Evolutionary conservation across 2,329 filamentous ascomycete species (phyloP).

Genomic region (Penicillium thymicola): DNA sequence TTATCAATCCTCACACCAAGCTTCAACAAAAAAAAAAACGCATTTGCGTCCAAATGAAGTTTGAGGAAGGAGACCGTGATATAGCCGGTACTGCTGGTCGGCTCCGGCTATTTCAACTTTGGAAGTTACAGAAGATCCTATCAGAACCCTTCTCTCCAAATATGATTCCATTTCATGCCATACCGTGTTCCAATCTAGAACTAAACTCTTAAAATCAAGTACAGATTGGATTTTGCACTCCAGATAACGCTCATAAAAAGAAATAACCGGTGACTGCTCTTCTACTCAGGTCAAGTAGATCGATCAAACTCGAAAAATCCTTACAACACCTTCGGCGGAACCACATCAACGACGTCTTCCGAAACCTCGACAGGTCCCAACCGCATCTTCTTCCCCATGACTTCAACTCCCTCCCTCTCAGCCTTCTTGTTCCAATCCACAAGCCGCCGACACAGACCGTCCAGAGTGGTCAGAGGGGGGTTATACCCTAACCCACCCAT

Average conservation of each 20-base stretch:
- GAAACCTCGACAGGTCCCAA: conserved; percentile 13
- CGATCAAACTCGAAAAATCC: not conserved
- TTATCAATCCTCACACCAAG: not conserved
- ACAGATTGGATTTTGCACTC: not conserved
- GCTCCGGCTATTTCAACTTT: not conserved
- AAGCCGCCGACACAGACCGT: conserved; percentile 34
- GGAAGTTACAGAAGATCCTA: not conserved
- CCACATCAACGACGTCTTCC: conserved; percentile 17
- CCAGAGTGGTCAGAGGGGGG: conserved; percentile 30
- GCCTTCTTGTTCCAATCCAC: conserved; percentile 33
- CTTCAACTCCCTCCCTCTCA: conserved; percentile 10
- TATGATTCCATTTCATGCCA: not conserved
- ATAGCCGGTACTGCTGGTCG: not conserved
- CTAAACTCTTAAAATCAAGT: not conserved
- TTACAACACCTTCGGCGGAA: conserved; percentile 17
- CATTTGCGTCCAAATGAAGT: not conserved
- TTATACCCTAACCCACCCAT: conserved; percentile 34
- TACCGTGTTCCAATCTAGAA: not conserved
- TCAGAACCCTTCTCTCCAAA: not conserved
- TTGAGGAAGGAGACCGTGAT: not conserved
- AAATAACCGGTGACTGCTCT: not conserved
- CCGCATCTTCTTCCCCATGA: conserved; percentile 4
- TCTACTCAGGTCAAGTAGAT: not conserved
- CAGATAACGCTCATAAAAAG: no score
- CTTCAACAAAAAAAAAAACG: not conserved